Evolutionary conservation across 177 flowering plant genomes (phyloP).

Genomic region (Vitis hybrid): DNA sequence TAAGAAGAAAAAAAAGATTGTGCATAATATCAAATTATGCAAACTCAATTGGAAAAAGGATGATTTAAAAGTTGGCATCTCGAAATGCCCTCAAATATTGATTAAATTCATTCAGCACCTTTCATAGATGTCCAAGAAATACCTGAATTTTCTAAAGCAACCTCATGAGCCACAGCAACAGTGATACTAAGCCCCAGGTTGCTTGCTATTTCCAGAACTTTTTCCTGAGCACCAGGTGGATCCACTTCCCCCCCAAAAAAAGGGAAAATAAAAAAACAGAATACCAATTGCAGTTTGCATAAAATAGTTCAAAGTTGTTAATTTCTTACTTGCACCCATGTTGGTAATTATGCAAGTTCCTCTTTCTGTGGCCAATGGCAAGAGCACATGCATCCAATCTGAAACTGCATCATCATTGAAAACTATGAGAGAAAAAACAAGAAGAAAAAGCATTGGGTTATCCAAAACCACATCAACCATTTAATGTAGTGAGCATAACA

Average conservation of each 20-base stretch:
- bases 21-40: background rate
- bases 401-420: conserved; percentile 46
- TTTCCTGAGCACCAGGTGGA: conserved; percentile 80
- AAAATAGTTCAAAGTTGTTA: background rate
- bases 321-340: conserved; percentile 89
- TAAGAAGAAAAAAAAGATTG: background rate
- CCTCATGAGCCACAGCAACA: conserved; percentile 81
- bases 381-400: conserved; percentile 78
- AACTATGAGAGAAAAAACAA: background rate
- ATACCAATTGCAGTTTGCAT: conserved; percentile 2
- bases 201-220: conserved; percentile 63
- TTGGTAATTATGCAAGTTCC: conserved; percentile 86
- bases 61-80: background rate
- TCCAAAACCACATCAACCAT: background rate
- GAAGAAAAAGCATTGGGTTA: background rate
- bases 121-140: conserved; percentile 3
- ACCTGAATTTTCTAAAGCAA: conserved; percentile 45
- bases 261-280: conserved; percentile 6
- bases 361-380: conserved; percentile 83
- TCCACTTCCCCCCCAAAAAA: conserved; percentile 46
- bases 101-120: background rate
- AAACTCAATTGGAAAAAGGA: background rate
- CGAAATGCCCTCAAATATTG: background rate
- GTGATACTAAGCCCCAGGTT: conserved; percentile 56
- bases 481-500: background rate